Percentiles rank a stretch among this genome's conserved stretches.
Conservation (phyloP, 257 asterid genomes). For the Nicotiana noctiflora region DNA sequence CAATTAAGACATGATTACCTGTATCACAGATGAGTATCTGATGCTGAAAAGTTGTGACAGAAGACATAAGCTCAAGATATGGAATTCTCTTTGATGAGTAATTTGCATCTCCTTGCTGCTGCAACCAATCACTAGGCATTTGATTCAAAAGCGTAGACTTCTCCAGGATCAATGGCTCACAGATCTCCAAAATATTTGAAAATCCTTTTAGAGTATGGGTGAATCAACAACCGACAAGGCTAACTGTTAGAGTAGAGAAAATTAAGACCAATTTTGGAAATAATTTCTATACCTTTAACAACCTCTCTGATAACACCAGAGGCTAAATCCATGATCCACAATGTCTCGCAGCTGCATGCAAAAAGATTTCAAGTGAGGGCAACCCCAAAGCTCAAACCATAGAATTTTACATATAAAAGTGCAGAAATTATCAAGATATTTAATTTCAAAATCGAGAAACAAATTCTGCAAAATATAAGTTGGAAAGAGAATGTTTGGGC, state of each 20-base stretch:
- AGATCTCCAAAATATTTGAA: slow-evolving; percentile 73
- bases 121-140: slow-evolving; percentile 56
- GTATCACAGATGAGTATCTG: slow-evolving; percentile 58
- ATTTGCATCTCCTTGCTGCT: slow-evolving; percentile 29
- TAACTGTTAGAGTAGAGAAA: neutral
- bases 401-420: neutral
- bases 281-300: slow-evolving; percentile 51
- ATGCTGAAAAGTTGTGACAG: slow-evolving; percentile 48
- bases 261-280: neutral
- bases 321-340: slow-evolving; percentile 70
- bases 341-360: slow-evolving; percentile 60
- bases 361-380: neutral
- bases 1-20: slow-evolving; percentile 36
- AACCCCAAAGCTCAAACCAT: neutral
- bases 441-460: neutral
- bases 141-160: slow-evolving; percentile 48
- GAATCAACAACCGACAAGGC: slow-evolving; percentile 20
- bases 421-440: neutral
- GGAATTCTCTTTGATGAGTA: slow-evolving; percentile 49
- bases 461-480: neutral
- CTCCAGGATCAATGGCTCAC: slow-evolving; percentile 65
- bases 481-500: neutral
- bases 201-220: slow-evolving; percentile 45
- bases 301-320: slow-evolving; percentile 58
- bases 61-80: slow-evolving; percentile 67